A percentile compares a stretch with the other conserved stretches of the same genome.
Conservation (phyloP, 768 basidiomycete species). For the Mycena venus region DNA sequence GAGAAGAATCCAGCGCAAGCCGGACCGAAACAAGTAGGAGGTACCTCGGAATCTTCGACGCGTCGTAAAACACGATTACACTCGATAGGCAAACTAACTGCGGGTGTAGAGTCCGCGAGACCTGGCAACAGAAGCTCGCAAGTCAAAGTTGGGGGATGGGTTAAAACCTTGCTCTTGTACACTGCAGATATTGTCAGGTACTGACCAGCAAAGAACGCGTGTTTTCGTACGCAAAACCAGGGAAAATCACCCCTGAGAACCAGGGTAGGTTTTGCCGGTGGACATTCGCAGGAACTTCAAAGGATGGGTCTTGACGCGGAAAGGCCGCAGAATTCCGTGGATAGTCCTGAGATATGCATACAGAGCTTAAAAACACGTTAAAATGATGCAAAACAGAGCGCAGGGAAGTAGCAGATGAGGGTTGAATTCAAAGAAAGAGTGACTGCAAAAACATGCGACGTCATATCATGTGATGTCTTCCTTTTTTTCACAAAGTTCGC, state of each 20-base stretch:
- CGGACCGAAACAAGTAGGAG: no score
- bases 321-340: neutral
- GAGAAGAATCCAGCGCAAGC: no score
- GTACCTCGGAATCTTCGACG: no score
- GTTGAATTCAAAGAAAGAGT: neutral
- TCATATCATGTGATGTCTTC: no score
- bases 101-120: no score
- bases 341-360: neutral
- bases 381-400: neutral
- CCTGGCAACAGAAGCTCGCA: no score
- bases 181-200: neutral
- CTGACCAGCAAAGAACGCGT: neutral
- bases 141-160: no score
- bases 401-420: neutral
- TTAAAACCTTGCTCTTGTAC: no score
- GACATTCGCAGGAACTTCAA: neutral
- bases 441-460: neutral
- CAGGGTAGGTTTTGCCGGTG: neutral
- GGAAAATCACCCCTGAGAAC: neutral
- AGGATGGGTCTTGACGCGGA: neutral
- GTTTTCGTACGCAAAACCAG: neutral
- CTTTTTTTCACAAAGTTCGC: no score
- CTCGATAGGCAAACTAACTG: no score
- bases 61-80: no score
- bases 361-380: neutral